Evolutionary conservation across 2,329 filamentous ascomycete species (phyloP).

Genomic region (Penicillium glabrum): DNA sequence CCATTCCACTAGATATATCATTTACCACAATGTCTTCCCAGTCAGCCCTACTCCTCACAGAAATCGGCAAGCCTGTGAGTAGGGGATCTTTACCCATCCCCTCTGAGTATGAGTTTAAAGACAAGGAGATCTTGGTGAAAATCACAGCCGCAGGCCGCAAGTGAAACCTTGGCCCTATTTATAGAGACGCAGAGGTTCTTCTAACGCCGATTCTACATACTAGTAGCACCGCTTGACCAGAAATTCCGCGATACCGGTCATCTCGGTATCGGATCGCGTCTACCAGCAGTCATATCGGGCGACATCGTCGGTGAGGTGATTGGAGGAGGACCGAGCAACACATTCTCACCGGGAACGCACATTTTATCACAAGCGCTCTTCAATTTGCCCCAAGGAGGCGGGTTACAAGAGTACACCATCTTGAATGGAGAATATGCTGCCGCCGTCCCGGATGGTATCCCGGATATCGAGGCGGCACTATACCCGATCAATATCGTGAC

Average conservation of each 20-base stretch:
- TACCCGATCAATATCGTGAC: slow-evolving; percentile 1
- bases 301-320: background rate
- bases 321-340: background rate
- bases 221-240: slow-evolving; percentile 1
- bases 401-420: slow-evolving; percentile 1
- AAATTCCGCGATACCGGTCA: background rate
- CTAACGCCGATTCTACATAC: background rate
- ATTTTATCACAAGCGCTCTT: background rate
- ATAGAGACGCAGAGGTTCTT: background rate
- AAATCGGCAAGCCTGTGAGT: background rate
- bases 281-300: background rate
- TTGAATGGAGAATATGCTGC: background rate
- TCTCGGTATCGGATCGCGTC: background rate
- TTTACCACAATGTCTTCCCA: background rate
- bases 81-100: background rate
- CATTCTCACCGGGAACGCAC: background rate
- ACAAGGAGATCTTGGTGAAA: background rate
- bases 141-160: background rate
- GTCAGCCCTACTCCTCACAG: background rate
- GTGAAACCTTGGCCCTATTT: background rate
- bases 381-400: background rate
- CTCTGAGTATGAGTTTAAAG: background rate
- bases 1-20: too few relatives aligned
- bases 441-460: background rate
- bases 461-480: background rate